Evolutionary conservation across 139 green algal genomes (phyloP).

Genomic region (Chlorella sp.): DNA sequence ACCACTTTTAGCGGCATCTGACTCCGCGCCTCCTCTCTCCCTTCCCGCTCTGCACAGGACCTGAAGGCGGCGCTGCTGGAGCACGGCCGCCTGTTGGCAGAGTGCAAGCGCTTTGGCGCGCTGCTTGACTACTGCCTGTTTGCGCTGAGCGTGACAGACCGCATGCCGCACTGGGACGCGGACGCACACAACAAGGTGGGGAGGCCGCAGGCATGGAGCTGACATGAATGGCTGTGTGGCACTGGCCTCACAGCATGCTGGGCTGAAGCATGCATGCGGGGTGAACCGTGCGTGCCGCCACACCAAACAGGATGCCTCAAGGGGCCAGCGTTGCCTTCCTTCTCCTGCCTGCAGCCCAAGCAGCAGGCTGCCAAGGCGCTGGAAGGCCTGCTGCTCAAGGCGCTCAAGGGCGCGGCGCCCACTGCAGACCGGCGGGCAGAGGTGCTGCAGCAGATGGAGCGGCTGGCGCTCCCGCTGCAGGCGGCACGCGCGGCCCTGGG

Average conservation of each 20-base stretch:
- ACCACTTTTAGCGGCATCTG: too few relatives aligned
- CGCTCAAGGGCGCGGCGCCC: not conserved
- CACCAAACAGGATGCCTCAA: too few relatives aligned
- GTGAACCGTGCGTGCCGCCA: too few relatives aligned
- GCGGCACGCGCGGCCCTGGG: not conserved
- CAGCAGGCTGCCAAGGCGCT: slow-evolving; percentile 20
- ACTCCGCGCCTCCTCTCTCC: not conserved
- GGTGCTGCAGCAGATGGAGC: not conserved
- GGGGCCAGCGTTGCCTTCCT: too few relatives aligned
- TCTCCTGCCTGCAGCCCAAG: slow-evolving; percentile 3
- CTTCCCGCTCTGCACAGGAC: not conserved
- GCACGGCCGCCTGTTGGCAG: not conserved
- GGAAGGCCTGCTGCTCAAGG: slow-evolving; percentile 26
- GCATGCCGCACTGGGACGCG: slow-evolving; percentile 8
- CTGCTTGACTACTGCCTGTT: slow-evolving; percentile 10
- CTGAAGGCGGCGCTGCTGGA: slow-evolving; percentile 33
- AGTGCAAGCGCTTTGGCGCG: slow-evolving; percentile 9
- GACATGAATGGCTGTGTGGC: too few relatives aligned
- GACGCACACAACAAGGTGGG: slow-evolving; percentile 29
- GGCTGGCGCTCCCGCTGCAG: not conserved
- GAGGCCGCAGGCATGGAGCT: too few relatives aligned
- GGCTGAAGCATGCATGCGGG: too few relatives aligned
- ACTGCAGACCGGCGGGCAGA: not conserved
- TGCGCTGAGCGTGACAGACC: not conserved
- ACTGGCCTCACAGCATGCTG: too few relatives aligned